Percentiles rank a stretch among this genome's conserved stretches.
Conservation (phyloP, 106 monocot genomes). For the Dendrobium officinale region DNA sequence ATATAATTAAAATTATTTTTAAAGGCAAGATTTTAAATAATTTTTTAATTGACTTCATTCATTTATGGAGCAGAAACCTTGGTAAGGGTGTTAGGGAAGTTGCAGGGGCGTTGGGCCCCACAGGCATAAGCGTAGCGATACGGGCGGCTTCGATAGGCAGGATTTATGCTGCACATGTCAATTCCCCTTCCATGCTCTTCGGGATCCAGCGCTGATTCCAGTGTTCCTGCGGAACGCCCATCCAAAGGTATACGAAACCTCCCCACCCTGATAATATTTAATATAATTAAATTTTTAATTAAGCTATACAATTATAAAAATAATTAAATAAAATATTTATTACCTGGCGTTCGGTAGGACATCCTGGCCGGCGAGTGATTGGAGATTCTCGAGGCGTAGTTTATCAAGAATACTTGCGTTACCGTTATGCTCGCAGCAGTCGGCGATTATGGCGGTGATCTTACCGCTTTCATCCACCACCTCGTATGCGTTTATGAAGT, state of each 20-base stretch:
- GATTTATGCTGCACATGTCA: slow-evolving; percentile 97
- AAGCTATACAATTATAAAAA: too few species aligned
- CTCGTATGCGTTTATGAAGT: slow-evolving; percentile 98
- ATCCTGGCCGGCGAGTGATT: slow-evolving; percentile 44
- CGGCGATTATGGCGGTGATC: slow-evolving; percentile 65
- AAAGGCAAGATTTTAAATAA: background rate
- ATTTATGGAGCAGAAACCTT: slow-evolving; percentile 35
- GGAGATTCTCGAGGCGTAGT: slow-evolving; percentile 64
- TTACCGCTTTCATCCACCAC: slow-evolving; percentile 64
- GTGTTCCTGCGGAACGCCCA: slow-evolving; percentile 54
- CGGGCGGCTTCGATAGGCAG: slow-evolving; percentile 51
- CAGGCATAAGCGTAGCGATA: slow-evolving; percentile 89
- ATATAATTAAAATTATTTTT: background rate
- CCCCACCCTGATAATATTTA: slow-evolving; percentile 52
- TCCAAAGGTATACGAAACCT: slow-evolving; percentile 82
- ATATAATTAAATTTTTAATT: too few species aligned
- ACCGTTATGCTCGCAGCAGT: slow-evolving; percentile 90
- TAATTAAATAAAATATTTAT: background rate
- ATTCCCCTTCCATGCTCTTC: slow-evolving; percentile 76
- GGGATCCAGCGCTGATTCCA: slow-evolving; percentile 68
- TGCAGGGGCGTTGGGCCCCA: slow-evolving; percentile 79
- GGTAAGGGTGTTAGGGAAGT: slow-evolving; percentile 93
- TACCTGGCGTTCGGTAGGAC: slow-evolving; percentile 88
- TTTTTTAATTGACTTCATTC: background rate
- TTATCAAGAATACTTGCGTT: slow-evolving; percentile 75